Conservation (phyloP, 495 filamentous ascomycete species). For the Physcia stellaris region DNA sequence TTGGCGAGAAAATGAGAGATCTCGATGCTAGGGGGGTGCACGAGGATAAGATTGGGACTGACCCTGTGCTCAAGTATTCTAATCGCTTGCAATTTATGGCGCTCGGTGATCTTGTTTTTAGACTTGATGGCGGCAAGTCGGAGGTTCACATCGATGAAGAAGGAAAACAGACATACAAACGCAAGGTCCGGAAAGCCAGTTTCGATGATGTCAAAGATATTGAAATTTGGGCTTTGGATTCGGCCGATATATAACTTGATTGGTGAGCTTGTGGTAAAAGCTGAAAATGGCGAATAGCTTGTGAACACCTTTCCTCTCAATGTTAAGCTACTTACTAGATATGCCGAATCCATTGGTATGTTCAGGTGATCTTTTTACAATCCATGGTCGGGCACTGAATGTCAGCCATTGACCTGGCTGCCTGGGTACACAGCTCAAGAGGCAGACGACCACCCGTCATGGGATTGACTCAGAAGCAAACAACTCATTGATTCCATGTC, state of each 20-base stretch:
- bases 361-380: too few relatives aligned
- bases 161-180: constrained; percentile 1
- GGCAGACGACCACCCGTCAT: too few relatives aligned
- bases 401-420: too few relatives aligned
- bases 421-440: too few relatives aligned
- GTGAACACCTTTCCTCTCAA: too few relatives aligned
- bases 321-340: too few relatives aligned
- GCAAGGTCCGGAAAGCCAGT: constrained; percentile 5
- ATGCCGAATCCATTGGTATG: too few relatives aligned
- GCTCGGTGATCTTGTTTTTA: constrained; percentile 13
- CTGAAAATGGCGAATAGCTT: too few relatives aligned
- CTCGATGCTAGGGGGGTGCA: constrained; percentile 6
- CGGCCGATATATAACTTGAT: constrained; percentile 8
- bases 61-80: constrained; percentile 3
- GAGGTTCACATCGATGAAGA: neutral
- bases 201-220: constrained; percentile 9
- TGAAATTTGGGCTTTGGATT: constrained; percentile 14
- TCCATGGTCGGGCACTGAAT: too few relatives aligned
- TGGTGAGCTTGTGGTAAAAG: too few relatives aligned
- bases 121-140: constrained; percentile 5
- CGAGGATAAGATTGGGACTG: constrained; percentile 10
- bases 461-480: too few relatives aligned
- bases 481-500: too few relatives aligned
- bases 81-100: constrained; percentile 10
- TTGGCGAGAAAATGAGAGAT: constrained; percentile 12